Base-by-base conservation (phyloP, 345 rosid species). In the Eucalyptus microcorys region DNA sequence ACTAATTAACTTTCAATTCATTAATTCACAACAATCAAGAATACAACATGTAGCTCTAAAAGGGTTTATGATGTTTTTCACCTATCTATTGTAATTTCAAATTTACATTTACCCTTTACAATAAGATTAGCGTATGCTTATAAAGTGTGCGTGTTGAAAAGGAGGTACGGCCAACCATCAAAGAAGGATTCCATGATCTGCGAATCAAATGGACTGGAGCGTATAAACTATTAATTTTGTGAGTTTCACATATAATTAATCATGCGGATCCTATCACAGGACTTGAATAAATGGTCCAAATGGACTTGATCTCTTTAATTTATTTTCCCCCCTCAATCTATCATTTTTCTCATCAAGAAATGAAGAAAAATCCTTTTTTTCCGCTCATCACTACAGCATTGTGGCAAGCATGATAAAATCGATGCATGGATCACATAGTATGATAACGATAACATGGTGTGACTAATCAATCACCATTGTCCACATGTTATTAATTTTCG, bases 381-480 rank as follows among this genome's bases (percentile, higher is more conserved):
- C 34, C 1, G 0, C 5, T 61, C 34, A 30, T 30, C 34, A 61
- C 71, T 61, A 13, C 71, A 30, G 4, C 17, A 61, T 0, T n/a
- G 16, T 30, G 37, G 34, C 71, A 30, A 61, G 57, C 26, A 21
- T 26, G 2, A 0, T 30, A 3, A 30, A 6, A 61, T 64, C 19
- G 0, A 61, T 61, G 34, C 4, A 61, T 0, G 0, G 0, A 17
- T 64, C 15, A n/a, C 11, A 7, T 14, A 6, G 0, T n/a, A 8
- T n/a, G 0, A 64, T 0, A 0, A 0, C 0, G 0, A 64, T 4
- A 17, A n/a, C 5, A n/a, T 15, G 5, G 2, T 15, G 14, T 1
- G 0, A 14, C 21, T 0, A 14, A 15, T n/a, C 11, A n/a, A 64
- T n/a, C 0, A 64, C 10, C 21, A n/a, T 15, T 64, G 1, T 4